These are phyloP conservation scores for Mycena filopes DNA, from an alignment of 768 basidiomycete species.

Conservation along the genomic window DNA sequence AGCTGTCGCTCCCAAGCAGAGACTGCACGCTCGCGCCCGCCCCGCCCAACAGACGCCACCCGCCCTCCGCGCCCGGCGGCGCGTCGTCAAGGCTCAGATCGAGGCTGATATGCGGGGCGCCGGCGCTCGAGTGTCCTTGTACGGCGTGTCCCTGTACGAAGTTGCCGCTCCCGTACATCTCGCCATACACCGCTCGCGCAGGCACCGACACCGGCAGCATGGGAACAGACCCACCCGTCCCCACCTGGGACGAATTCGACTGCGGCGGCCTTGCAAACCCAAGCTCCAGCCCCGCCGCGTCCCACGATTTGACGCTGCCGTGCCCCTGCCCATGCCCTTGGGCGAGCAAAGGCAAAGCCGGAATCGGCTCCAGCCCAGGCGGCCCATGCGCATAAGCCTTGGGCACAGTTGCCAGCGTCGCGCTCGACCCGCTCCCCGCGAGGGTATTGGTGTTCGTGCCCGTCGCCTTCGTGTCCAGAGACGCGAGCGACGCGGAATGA, in stretches of 20 bases:
- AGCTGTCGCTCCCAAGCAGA: slow-evolving; percentile 9
- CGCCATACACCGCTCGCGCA: too few relatives aligned
- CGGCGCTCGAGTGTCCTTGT: too few relatives aligned
- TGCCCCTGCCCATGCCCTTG: neutral
- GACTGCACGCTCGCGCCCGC: slow-evolving; percentile 20
- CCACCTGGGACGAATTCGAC: slow-evolving; percentile 21
- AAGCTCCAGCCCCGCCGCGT: neutral
- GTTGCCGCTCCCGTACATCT: neutral
- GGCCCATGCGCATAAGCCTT: too few relatives aligned
- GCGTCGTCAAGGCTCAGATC: slow-evolving; percentile 25
- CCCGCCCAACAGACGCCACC: slow-evolving; percentile 28
- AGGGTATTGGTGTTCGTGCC: slow-evolving; percentile 1
- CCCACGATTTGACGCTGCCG: neutral
- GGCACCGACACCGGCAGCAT: too few relatives aligned
- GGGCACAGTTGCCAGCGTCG: neutral
- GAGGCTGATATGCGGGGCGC: slow-evolving; percentile 28
- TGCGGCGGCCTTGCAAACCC: neutral
- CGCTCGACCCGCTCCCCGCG: neutral
- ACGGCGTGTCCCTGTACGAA: neutral
- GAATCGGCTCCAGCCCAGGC: too few relatives aligned
- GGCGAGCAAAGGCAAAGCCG: too few relatives aligned
- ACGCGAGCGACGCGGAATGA: neutral
- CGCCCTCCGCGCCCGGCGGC: slow-evolving; percentile 32
- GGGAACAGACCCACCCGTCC: neutral
- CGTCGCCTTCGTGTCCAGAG: too few relatives aligned